Evolutionary conservation across 2,329 filamentous ascomycete species (phyloP).

Genomic region (Beauveria brongniartii): DNA sequence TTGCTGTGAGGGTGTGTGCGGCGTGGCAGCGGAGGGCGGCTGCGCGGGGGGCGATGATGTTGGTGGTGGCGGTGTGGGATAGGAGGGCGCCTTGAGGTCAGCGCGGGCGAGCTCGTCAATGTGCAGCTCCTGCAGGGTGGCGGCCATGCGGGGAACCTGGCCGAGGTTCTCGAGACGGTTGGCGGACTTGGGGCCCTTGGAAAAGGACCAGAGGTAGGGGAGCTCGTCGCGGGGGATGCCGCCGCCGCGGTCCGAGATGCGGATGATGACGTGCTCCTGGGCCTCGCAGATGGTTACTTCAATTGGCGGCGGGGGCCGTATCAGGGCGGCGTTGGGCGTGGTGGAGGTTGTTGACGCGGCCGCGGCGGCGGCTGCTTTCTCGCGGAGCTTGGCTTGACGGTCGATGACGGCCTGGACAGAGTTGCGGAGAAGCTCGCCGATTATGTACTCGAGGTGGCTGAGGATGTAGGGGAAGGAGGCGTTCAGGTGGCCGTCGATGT

Average conservation of each 20-base stretch:
- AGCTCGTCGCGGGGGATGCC: conserved; percentile 80
- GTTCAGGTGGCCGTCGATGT: conserved; percentile 73
- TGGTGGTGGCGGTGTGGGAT: conserved; percentile 13
- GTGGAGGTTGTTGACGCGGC: conserved; percentile 50
- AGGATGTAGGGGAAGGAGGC: conserved; percentile 95
- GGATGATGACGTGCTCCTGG: conserved; percentile 88
- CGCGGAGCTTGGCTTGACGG: conserved; percentile 42
- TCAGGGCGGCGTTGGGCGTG: conserved; percentile 7
- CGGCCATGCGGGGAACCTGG: conserved; percentile 83
- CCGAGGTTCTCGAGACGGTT: conserved; percentile 76
- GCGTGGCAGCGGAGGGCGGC: not conserved
- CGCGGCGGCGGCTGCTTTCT: conserved; percentile 11
- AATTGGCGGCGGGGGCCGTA: conserved; percentile 61
- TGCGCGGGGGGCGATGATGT: not conserved
- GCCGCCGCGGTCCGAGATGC: conserved; percentile 90
- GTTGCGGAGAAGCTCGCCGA: conserved; percentile 90
- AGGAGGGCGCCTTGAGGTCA: conserved; percentile 33
- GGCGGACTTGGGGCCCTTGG: conserved; percentile 76
- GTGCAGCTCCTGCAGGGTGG: conserved; percentile 81
- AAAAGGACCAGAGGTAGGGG: conserved; percentile 93
- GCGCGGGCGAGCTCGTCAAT: conserved; percentile 31
- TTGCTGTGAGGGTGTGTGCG: conserved; percentile 20
- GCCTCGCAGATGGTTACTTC: conserved; percentile 93
- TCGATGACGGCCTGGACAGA: conserved; percentile 90
- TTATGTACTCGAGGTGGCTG: conserved; percentile 92